A percentile compares a stretch with the other conserved stretches of the same genome.
Evolutionary conservation across 176 grass and related monocot species (phyloP).

Genomic region (Carex pumila): DNA sequence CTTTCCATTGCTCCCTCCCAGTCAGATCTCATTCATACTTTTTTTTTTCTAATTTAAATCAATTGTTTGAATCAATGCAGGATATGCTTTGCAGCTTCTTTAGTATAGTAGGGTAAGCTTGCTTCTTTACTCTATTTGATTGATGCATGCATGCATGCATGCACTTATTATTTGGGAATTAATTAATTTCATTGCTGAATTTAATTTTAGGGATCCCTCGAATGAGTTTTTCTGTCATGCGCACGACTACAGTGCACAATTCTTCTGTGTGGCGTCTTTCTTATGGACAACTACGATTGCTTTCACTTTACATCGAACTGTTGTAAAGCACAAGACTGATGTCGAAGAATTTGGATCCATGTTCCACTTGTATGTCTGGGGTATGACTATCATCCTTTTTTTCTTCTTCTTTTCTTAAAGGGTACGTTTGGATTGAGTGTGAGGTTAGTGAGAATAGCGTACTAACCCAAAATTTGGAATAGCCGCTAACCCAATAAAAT

Average conservation of each 20-base stretch:
- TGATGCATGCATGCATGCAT: too few species aligned
- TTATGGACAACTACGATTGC: conserved; percentile 94
- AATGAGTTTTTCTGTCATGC: conserved; percentile 93
- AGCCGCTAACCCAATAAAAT: too few species aligned
- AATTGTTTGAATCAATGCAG: conserved; percentile 20
- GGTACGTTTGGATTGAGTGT: too few species aligned
- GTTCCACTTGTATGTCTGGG: conserved; percentile 97
- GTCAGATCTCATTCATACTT: too few species aligned
- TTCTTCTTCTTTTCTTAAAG: neutral
- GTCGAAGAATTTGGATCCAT: conserved; percentile 89
- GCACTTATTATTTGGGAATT: too few species aligned
- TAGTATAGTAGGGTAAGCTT: conserved; percentile 84
- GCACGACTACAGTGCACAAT: conserved; percentile 89
- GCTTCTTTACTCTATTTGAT: conserved; percentile 9
- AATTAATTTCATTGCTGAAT: too few species aligned
- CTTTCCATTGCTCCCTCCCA: neutral
- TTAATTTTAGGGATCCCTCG: conserved; percentile 57
- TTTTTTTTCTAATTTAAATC: too few species aligned
- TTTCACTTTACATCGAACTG: conserved; percentile 89
- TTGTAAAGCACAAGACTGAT: conserved; percentile 96
- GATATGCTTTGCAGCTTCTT: conserved; percentile 99
- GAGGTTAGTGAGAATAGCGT: too few species aligned
- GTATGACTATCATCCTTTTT: conserved; percentile 26
- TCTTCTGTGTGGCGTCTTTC: conserved; percentile 94
- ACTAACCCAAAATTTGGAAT: too few species aligned